Base-by-base conservation (phyloP, 2,329 filamentous ascomycete species). In the Colletotrichum paranaense region DNA sequence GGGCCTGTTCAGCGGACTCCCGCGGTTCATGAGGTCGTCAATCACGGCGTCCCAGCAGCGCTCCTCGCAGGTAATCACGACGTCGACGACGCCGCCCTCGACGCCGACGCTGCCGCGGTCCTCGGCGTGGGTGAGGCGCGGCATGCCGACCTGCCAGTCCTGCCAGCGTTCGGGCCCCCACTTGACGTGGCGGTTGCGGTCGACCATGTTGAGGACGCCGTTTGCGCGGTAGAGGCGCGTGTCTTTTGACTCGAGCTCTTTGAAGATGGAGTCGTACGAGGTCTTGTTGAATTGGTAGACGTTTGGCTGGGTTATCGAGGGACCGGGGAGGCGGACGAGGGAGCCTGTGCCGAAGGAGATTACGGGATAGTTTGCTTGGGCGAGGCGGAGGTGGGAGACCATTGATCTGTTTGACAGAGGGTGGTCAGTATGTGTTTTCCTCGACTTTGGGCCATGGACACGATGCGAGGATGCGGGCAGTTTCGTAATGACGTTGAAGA, bases 211-310 rank as follows among this genome's bases (percentile, higher is more conserved):
- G 72, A 99, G 87, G 62, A 99, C 91, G 57, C 97, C 97, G 80
- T 99, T 99, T 74, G 94, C 93, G 55, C 91, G 92, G 85, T 99
- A 99, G 1, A 99, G 87, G 0, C 95, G 90, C 26, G 92, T 89
- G 80, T 99, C 97, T 79, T 98, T 98, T 46, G 90, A 83, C 75
- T 94, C 90, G 11, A 99, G 91, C 82, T 99, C 96, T 77, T 95
- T 93, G 84, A 97, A 97, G 89, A 99, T 99, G 80, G 92, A 92
- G 79, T 95, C 92, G 84, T 99, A 99, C 16, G 95, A 98, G 1
- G 95, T 98, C 81, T 93, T 94, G 86, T 99, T 98, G 91, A 99
- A 99, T 78, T 94, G 92, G 87, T 98, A 99, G 78, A 98, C 95
- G 81, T 99, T 99, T 62, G 97, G 97, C 81, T 98, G 94, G 7